Base-by-base conservation (phyloP, 1,284 basidiomycete genomes). In the Microbotryum scabiosae region DNA sequence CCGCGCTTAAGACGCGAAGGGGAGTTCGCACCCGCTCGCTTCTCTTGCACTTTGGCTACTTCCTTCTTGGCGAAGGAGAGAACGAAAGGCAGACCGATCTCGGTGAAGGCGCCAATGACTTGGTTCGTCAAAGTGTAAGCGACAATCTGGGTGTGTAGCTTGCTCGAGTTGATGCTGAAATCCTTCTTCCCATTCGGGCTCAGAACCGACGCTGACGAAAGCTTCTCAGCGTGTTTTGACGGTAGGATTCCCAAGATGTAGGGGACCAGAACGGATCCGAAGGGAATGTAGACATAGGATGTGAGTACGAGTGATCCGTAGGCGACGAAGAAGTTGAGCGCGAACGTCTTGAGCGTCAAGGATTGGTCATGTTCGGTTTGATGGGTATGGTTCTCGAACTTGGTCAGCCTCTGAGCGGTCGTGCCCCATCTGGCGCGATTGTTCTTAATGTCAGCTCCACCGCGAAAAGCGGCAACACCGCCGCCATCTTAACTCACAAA, bases 121-220 rank as follows among this genome's bases (percentile, higher is more conserved):
- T 97, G 94, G 71, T 89, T 90, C 21, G 94, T 97, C 3, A 97
- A 90, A 43, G 85, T 87, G 73, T 87, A 90, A 16, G 94, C 92
- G 74, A 97, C 97, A 80, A 98, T 86, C 79, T 97, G 91, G 54
- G 87, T 85, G 74, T 87, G 84, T 65, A 98, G 80, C 56, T 93
- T 80, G 23, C 73, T 81, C n/a, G 78, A 73, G 65, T 81, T 79
- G 78, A 63, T 78, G 52, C 72, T 69, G 65, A 78, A 76, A 26
- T 71, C 59, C 4, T 64, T 66, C 41, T 61, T 64, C 43, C 23
- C 53, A 61, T 36, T 65, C 50, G 57, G 57, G 23, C 59, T 36
- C 41, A 26, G 10, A 12, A 47, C 45, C 51, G 48, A 56, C 41
- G 52, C 59, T 47, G 55, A 71, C 14, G 54, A 66, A 48, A 66